phyloP scores from a whole-genome alignment of 192 early-diverging fungal genomes.

The Haplosporangium gracile region DNA sequence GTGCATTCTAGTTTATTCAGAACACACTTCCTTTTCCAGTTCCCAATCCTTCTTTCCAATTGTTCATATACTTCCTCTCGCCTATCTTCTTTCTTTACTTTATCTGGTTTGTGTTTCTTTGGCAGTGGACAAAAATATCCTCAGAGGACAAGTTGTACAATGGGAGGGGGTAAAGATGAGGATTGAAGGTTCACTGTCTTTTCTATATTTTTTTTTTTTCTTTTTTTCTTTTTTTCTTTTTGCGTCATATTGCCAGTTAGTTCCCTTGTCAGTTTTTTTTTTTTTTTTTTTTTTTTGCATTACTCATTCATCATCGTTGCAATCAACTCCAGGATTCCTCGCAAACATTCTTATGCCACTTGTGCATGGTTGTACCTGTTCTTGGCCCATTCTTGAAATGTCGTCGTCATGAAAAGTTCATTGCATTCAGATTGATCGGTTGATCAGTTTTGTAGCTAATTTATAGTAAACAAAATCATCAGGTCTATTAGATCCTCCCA shows the following conservation, averaged over 20 bases:
- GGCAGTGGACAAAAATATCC: slow-evolving; percentile 10
- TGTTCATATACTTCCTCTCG: not conserved
- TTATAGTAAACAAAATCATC: too few species aligned
- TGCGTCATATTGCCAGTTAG: not conserved
- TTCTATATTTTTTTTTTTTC: not conserved
- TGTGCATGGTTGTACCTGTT: too few species aligned
- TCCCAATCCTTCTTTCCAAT: not conserved
- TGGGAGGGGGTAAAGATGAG: not conserved
- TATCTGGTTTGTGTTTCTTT: not conserved
- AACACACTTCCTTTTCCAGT: not conserved
- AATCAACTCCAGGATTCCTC: too few species aligned
- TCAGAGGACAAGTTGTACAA: not conserved
- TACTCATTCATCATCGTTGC: too few species aligned
- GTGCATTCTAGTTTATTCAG: not conserved
- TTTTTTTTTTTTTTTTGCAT: not conserved
- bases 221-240: not conserved
- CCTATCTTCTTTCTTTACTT: not conserved
- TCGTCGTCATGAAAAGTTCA: too few species aligned
- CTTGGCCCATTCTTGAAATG: too few species aligned
- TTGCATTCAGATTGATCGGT: too few species aligned
- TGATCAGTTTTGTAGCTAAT: too few species aligned
- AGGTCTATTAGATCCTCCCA: too few species aligned
- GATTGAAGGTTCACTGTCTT: slow-evolving; percentile 4
- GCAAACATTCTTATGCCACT: too few species aligned
- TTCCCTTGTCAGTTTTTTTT: not conserved